Evolutionary conservation across 805 yeast species (phyloP).

Genomic region (Hanseniaspora hatyaiensis): DNA sequence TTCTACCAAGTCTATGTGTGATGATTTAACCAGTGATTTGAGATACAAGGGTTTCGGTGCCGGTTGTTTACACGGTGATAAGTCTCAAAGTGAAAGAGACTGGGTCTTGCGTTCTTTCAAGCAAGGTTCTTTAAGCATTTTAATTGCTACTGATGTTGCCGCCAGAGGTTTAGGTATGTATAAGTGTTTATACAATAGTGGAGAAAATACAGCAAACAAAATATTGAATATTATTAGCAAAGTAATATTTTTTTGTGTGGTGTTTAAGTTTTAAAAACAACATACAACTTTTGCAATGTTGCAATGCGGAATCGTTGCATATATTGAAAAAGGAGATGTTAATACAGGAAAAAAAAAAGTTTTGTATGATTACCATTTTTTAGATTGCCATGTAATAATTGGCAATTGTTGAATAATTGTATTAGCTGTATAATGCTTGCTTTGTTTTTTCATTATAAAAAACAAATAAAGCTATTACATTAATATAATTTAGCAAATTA

Average conservation of each 20-base stretch:
- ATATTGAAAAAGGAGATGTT: too few species aligned
- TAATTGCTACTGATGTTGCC: constrained; percentile 99
- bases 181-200: too few species aligned
- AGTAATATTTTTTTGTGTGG: constrained; percentile 15
- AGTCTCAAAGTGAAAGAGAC: constrained; percentile 94
- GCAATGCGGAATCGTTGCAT: constrained; percentile 6
- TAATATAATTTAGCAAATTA: too few species aligned
- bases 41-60: constrained; percentile 99
- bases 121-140: constrained; percentile 83
- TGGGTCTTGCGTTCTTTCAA: constrained; percentile 94
- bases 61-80: constrained; percentile 96
- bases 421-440: too few species aligned
- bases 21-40: constrained; percentile 79
- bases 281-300: too few species aligned
- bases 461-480: too few species aligned
- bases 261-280: too few species aligned
- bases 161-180: constrained; percentile 99
- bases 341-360: too few species aligned
- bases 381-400: too few species aligned
- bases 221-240: background rate
- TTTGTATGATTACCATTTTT: too few species aligned
- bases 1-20: constrained; percentile 97
- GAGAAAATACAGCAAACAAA: background rate
- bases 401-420: too few species aligned
- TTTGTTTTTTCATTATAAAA: too few species aligned